These are phyloP conservation scores for Penicillium brasilianum DNA, from an alignment of 2,329 filamentous ascomycete genomes.

Conservation along the genomic window DNA sequence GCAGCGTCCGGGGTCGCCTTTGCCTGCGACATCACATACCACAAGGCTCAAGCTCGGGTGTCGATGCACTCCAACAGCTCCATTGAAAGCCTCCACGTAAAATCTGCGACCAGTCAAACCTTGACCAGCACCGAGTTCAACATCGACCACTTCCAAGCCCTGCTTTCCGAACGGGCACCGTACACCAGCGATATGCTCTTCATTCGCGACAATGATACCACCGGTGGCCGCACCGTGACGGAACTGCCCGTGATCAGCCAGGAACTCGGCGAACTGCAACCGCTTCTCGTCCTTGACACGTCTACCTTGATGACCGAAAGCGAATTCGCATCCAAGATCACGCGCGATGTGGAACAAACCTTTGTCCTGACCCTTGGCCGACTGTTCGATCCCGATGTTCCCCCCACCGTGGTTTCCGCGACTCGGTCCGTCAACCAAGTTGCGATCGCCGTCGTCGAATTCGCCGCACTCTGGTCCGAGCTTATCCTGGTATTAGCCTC, in stretches of 20 bases:
- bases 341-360: conserved; percentile 35
- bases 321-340: conserved; percentile 36
- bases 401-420: conserved; percentile 29
- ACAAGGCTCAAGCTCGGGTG: conserved; percentile 35
- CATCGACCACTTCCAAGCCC: conserved; percentile 38
- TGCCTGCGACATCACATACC: conserved; percentile 39
- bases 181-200: conserved; percentile 44
- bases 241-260: conserved; percentile 41
- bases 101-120: conserved; percentile 24
- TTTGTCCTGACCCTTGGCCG: conserved; percentile 40
- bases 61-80: conserved; percentile 44
- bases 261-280: conserved; percentile 37
- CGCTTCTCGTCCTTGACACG: conserved; percentile 37
- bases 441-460: conserved; percentile 36
- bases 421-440: conserved; percentile 33
- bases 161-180: conserved; percentile 37
- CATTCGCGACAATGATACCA: conserved; percentile 35
- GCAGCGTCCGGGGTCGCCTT: conserved; percentile 37
- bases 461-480: conserved; percentile 38
- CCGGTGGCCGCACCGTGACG: conserved; percentile 33
- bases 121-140: conserved; percentile 35
- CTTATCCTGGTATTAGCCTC: conserved; percentile 34
- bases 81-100: conserved; percentile 33
- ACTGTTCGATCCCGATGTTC: conserved; percentile 37
- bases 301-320: conserved; percentile 36